Conservation (phyloP, 208 protist genomes). For the Trichomonas gallinae region DNA sequence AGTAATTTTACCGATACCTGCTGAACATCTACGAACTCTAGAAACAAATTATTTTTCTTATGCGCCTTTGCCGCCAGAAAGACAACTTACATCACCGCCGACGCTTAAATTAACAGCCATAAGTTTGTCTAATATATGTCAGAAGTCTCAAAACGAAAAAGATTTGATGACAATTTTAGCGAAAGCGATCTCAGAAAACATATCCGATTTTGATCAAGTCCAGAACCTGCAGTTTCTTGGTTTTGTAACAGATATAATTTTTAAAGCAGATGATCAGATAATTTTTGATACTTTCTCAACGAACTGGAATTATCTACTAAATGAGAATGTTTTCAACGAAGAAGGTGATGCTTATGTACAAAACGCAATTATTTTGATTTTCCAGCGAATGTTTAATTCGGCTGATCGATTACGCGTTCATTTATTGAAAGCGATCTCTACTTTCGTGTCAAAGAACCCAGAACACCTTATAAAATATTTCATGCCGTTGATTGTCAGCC, state of each 20-base stretch:
- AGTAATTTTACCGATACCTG: not conserved
- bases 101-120: not conserved
- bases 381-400: not conserved
- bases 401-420: not conserved
- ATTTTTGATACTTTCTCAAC: not conserved
- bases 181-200: not conserved
- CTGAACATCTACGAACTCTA: not conserved
- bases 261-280: not conserved
- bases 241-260: not conserved
- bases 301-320: not conserved
- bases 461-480: not conserved
- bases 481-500: not conserved
- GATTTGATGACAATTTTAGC: not conserved
- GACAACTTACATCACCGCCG: not conserved
- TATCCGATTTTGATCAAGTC: not conserved
- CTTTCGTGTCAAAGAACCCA: not conserved
- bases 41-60: not conserved
- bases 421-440: not conserved
- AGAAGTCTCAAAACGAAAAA: not conserved
- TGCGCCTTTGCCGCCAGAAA: not conserved
- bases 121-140: not conserved
- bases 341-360: not conserved
- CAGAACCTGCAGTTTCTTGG: not conserved
- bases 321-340: not conserved
- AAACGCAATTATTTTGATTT: not conserved